Evolutionary conservation across 306 rosid species (phyloP).

Genomic region (Nissolia schottii): DNA sequence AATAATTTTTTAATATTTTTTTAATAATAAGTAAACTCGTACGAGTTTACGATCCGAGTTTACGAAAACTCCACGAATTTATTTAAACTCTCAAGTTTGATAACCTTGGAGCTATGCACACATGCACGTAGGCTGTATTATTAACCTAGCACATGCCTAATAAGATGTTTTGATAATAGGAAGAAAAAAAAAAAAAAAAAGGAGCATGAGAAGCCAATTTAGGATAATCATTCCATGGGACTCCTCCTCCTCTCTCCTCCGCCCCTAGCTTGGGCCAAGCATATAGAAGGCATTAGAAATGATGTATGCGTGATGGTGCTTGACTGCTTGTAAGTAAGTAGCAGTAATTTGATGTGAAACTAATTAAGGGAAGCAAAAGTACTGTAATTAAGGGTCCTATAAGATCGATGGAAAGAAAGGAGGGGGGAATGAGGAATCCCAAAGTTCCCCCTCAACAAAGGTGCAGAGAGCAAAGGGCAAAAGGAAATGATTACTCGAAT

Average conservation of each 20-base stretch:
- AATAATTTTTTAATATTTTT: too few relatives aligned
- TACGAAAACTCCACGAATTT: too few relatives aligned
- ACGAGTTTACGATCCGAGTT: too few relatives aligned
- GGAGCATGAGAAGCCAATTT: constrained; percentile 16
- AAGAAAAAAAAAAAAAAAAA: constrained; percentile 7
- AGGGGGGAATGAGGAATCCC: constrained; percentile 35
- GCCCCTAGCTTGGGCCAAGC: not conserved
- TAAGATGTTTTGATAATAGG: constrained; percentile 15
- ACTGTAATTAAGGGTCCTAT: not conserved
- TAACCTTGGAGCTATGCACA: too few relatives aligned
- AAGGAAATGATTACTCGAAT: constrained; percentile 66
- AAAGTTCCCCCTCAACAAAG: constrained; percentile 40
- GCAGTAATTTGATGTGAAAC: not conserved
- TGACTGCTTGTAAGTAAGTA: too few relatives aligned
- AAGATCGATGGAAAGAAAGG: not conserved
- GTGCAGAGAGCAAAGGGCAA: constrained; percentile 51
- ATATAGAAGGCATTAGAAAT: not conserved
- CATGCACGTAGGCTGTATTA: too few relatives aligned
- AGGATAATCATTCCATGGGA: constrained; percentile 12
- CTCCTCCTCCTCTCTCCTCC: not conserved
- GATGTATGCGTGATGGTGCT: not conserved
- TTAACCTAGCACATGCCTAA: constrained; percentile 5
- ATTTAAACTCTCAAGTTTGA: too few relatives aligned
- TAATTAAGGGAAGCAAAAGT: not conserved
- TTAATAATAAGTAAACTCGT: too few relatives aligned